These are phyloP conservation scores for Botrytis tulipae DNA, from an alignment of 2,329 filamentous ascomycete species.

Conservation along the genomic window DNA sequence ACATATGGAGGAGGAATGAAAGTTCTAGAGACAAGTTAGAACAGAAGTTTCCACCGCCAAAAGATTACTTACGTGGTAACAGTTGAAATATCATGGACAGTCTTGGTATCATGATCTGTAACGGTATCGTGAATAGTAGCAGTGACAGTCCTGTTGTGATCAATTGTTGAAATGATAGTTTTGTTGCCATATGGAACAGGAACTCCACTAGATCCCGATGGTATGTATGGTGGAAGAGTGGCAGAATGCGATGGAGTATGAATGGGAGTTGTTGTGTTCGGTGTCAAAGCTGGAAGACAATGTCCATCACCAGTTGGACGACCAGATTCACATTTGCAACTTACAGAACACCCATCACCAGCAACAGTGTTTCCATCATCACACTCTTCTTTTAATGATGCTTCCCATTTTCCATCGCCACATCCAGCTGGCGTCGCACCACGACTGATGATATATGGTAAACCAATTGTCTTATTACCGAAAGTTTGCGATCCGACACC, in stretches of 20 bases:
- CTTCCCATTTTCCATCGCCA: slow-evolving; percentile 42
- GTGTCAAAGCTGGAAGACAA: slow-evolving; percentile 24
- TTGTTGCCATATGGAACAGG: slow-evolving; percentile 21
- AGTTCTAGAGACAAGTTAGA: slow-evolving; percentile 18
- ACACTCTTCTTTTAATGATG: slow-evolving; percentile 42
- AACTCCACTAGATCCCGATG: slow-evolving; percentile 9
- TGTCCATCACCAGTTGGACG: slow-evolving; percentile 34
- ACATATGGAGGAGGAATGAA: slow-evolving; percentile 26
- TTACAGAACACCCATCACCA: slow-evolving; percentile 41
- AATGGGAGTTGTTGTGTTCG: slow-evolving; percentile 15
- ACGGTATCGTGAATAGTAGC: slow-evolving; percentile 11
- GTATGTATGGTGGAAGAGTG: slow-evolving; percentile 5
- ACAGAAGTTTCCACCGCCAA: not conserved
- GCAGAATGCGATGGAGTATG: slow-evolving; percentile 20
- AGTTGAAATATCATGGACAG: slow-evolving; percentile 16
- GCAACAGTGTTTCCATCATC: slow-evolving; percentile 42
- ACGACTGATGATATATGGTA: slow-evolving; percentile 46
- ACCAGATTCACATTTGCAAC: slow-evolving; percentile 42
- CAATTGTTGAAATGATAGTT: slow-evolving; percentile 22
- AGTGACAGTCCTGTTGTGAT: slow-evolving; percentile 11
- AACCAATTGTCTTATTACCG: slow-evolving; percentile 40
- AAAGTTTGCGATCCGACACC: slow-evolving; percentile 40
- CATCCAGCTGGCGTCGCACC: slow-evolving; percentile 44
- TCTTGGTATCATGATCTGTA: slow-evolving; percentile 15
- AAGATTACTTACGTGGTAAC: slow-evolving; percentile 17